A percentile compares a stretch with the other conserved stretches of the same genome.
Conservation (phyloP, 2,329 filamentous ascomycete species). For the Aspergillus flavus region DNA sequence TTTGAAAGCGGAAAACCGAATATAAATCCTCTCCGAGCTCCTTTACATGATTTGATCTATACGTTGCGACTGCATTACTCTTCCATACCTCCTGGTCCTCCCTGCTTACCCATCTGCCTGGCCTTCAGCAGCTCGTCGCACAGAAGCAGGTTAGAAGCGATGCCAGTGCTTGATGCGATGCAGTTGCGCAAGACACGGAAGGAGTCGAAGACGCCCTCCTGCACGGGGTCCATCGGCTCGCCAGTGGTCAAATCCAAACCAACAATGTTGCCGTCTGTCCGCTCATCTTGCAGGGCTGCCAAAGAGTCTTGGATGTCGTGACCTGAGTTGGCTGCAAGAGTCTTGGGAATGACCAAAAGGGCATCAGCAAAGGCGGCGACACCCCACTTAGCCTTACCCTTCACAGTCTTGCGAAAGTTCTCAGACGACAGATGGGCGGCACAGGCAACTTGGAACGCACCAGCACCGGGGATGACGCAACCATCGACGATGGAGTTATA, state of each 20-base stretch:
- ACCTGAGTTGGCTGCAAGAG: conserved; percentile 90
- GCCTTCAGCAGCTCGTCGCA: conserved; percentile 98
- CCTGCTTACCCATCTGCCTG: conserved; percentile 75
- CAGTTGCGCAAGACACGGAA: conserved; percentile 94
- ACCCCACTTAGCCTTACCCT: conserved; percentile 97
- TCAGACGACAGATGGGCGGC: conserved; percentile 85
- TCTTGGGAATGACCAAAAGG: conserved; percentile 94
- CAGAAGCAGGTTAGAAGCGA: conserved; percentile 90
- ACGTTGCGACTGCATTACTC: conserved; percentile 37
- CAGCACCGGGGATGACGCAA: conserved; percentile 90
- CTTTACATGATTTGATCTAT: conserved; percentile 30
- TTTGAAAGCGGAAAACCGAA: conserved; percentile 13
- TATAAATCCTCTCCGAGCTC: conserved; percentile 22
- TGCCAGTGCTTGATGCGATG: conserved; percentile 89
- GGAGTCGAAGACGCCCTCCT: conserved; percentile 92
- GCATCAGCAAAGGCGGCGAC: conserved; percentile 95
- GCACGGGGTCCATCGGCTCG: conserved; percentile 90
- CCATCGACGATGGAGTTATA: conserved; percentile 99
- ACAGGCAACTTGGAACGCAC: conserved; percentile 94
- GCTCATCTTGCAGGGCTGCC: conserved; percentile 82
- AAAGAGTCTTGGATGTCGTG: conserved; percentile 96
- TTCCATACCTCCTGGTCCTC: conserved; percentile 47
- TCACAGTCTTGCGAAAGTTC: conserved; percentile 83
- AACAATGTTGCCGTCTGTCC: conserved; percentile 78
- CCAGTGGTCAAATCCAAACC: conserved; percentile 86